Evolutionary conservation across 805 yeast genomes (phyloP).

Genomic region (Barnettozyma vustinii): DNA sequence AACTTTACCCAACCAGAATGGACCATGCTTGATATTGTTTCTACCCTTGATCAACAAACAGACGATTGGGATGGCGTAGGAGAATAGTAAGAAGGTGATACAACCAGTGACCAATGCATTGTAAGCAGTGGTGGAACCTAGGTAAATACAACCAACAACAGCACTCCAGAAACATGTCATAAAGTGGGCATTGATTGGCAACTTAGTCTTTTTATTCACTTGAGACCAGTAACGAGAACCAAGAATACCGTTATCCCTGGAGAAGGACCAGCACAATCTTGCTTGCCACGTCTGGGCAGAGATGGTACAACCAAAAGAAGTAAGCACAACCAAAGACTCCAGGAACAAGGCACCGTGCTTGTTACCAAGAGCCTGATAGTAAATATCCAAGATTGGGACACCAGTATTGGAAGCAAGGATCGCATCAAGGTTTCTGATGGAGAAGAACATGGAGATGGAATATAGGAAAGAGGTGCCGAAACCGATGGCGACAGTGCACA

Average conservation of each 20-base stretch:
- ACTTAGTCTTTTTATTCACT: conserved; percentile 41
- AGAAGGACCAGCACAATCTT: conserved; percentile 60
- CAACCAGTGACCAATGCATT: conserved; percentile 59
- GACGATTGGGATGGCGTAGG: conserved; percentile 51
- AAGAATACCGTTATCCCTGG: conserved; percentile 58
- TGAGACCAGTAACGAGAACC: conserved; percentile 43
- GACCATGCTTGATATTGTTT: conserved; percentile 51
- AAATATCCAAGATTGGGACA: conserved; percentile 57
- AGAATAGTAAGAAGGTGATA: conserved; percentile 48
- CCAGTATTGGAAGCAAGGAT: conserved; percentile 47
- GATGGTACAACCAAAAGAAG: conserved; percentile 54
- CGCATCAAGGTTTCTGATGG: conserved; percentile 43
- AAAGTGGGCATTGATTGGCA: conserved; percentile 53
- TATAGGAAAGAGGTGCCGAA: conserved; percentile 50
- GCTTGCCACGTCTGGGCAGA: conserved; percentile 68
- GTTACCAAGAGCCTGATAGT: conserved; percentile 47
- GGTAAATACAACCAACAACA: conserved; percentile 50
- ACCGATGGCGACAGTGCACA: conserved; percentile 58
- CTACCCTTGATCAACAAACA: conserved; percentile 45
- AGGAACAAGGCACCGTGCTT: conserved; percentile 50
- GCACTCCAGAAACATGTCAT: conserved; percentile 47
- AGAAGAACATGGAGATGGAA: conserved; percentile 50
- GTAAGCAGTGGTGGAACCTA: conserved; percentile 62
- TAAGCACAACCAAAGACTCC: conserved; percentile 40
- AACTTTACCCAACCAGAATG: conserved; percentile 55